Evolutionary conservation across 192 early-diverging fungal species (phyloP).

Genomic region (Backusella luteola): DNA sequence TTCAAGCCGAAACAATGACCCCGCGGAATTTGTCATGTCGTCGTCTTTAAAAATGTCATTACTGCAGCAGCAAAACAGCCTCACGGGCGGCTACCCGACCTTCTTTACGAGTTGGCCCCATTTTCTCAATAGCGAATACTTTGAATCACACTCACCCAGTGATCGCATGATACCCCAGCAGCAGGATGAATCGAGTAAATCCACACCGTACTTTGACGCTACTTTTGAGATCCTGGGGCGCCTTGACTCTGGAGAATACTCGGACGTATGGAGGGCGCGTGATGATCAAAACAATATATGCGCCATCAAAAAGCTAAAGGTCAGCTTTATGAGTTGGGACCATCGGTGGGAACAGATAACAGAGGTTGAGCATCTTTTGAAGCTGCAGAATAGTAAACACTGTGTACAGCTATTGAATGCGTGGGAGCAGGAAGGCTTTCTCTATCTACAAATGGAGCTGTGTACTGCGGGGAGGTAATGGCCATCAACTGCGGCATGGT

Average conservation of each 20-base stretch:
- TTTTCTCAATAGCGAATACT: conserved; percentile 31
- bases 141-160: conserved; percentile 15
- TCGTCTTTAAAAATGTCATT: conserved; percentile 4
- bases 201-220: conserved; percentile 66
- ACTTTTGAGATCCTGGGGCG: conserved; percentile 63
- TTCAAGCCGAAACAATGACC: conserved; percentile 1
- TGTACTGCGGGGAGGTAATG: conserved; percentile 70
- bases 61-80: neutral
- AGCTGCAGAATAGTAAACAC: conserved; percentile 53
- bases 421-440: conserved; percentile 88
- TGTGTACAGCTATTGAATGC: conserved; percentile 75
- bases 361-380: conserved; percentile 83
- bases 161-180: conserved; percentile 12
- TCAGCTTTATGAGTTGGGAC: conserved; percentile 62
- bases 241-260: conserved; percentile 82
- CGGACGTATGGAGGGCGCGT: conserved; percentile 77
- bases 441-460: conserved; percentile 90
- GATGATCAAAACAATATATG: conserved; percentile 59
- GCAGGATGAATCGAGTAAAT: neutral
- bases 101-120: conserved; percentile 20
- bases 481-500: neutral
- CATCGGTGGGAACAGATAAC: conserved; percentile 71
- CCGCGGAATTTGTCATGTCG: neutral
- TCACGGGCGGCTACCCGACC: neutral
- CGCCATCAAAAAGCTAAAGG: conserved; percentile 81